These are phyloP conservation scores for Fibroporia radiculosa DNA, from an alignment of 768 basidiomycete genomes.

Conservation along the genomic window DNA sequence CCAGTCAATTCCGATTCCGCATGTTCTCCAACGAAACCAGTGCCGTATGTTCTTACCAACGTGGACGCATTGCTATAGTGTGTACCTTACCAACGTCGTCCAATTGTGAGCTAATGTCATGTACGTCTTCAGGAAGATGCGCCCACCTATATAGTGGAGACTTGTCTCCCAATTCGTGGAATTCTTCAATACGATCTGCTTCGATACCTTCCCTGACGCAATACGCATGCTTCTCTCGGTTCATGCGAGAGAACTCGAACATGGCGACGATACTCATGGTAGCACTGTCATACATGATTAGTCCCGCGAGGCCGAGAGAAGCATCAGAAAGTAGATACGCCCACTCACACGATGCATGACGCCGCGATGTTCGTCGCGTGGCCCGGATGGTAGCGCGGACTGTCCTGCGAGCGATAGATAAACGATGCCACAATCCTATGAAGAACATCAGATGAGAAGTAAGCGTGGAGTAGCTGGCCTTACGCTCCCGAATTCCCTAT, in stretches of 20 bases:
- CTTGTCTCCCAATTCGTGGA: not conserved
- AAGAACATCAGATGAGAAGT: constrained; percentile 8
- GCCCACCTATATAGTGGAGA: constrained; percentile 1
- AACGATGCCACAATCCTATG: constrained; percentile 35
- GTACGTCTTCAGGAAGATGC: too few relatives aligned
- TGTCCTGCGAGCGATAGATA: constrained; percentile 23
- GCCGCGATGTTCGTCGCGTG: constrained; percentile 8
- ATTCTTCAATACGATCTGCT: not conserved
- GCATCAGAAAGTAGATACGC: not conserved
- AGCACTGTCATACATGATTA: not conserved
- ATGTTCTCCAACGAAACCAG: too few relatives aligned
- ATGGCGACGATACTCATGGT: constrained; percentile 1
- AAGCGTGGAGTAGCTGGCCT: constrained; percentile 22
- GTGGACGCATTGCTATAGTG: too few relatives aligned
- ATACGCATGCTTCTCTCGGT: not conserved
- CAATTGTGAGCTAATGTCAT: too few relatives aligned
- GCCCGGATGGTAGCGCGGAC: constrained; percentile 11
- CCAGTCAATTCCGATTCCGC: too few relatives aligned
- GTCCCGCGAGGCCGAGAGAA: too few relatives aligned
- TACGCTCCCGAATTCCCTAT: constrained; percentile 49
- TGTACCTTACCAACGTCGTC: too few relatives aligned
- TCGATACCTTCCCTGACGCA: not conserved
- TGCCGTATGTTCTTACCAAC: too few relatives aligned
- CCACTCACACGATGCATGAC: constrained; percentile 5
- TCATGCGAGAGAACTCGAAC: not conserved